These are phyloP conservation scores for Hypomontagnella monticulosa DNA, from an alignment of 495 filamentous ascomycete species.

Conservation along the genomic window DNA sequence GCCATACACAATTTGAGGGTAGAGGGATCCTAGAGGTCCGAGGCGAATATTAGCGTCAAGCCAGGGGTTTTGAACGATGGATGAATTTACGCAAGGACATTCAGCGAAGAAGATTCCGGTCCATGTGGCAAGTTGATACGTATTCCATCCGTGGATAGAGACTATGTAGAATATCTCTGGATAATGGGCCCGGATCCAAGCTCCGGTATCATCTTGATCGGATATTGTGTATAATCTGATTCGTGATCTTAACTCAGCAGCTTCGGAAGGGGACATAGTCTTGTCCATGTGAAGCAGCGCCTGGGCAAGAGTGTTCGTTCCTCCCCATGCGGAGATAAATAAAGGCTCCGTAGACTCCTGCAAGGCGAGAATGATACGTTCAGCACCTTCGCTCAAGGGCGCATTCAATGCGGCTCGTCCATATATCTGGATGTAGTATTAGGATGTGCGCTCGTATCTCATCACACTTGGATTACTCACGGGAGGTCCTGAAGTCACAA, in stretches of 20 bases:
- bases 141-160: no score
- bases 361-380: constrained; percentile 5
- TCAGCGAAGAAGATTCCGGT: no score
- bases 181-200: constrained; percentile 4
- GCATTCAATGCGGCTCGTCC: neutral
- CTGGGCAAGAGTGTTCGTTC: constrained; percentile 20
- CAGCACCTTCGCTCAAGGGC: constrained; percentile 12
- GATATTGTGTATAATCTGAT: constrained; percentile 16
- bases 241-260: neutral
- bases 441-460: no score
- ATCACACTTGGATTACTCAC: neutral
- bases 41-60: no score
- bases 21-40: no score
- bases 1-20: constrained; percentile 11
- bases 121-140: no score
- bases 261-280: constrained; percentile 7
- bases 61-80: no score
- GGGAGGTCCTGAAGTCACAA: constrained; percentile 8
- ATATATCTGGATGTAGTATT: neutral
- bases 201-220: constrained; percentile 2
- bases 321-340: constrained; percentile 8
- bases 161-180: constrained; percentile 1
- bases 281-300: constrained; percentile 18
- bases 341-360: constrained; percentile 16
- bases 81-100: no score